A percentile compares a stretch with the other conserved stretches of the same genome.
phyloP scores from a whole-genome alignment of 768 basidiomycete species.

The Trametes cingulata region DNA sequence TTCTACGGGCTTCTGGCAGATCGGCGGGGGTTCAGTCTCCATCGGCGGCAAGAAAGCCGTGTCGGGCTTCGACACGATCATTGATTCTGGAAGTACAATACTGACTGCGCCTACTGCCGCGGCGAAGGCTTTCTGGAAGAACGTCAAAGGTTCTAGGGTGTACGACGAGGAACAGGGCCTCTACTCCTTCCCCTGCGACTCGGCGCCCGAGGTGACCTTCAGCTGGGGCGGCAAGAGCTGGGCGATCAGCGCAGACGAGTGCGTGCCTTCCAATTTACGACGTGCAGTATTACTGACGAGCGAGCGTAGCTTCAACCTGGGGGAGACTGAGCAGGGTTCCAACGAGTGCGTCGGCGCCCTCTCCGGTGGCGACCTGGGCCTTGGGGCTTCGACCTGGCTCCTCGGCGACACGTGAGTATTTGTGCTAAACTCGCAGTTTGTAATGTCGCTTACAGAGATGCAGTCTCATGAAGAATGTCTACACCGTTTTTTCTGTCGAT shows the following conservation, averaged over 20 bases:
- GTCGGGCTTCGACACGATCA: slow-evolving; percentile 23
- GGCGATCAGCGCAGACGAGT: slow-evolving; percentile 14
- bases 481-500: slow-evolving; percentile 15
- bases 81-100: slow-evolving; percentile 33
- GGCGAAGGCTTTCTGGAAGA: slow-evolving; percentile 29
- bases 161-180: slow-evolving; percentile 9
- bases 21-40: slow-evolving; percentile 27
- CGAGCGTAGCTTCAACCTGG: slow-evolving; percentile 18
- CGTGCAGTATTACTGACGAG: no score
- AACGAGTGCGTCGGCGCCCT: slow-evolving; percentile 18
- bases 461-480: slow-evolving; percentile 13
- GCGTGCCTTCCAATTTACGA: background rate
- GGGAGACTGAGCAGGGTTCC: slow-evolving; percentile 1
- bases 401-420: slow-evolving; percentile 19
- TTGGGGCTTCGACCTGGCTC: slow-evolving; percentile 20
- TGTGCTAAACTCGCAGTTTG: no score
- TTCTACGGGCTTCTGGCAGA: slow-evolving; percentile 30
- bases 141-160: slow-evolving; percentile 29
- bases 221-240: slow-evolving; percentile 24
- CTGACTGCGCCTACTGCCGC: slow-evolving; percentile 25
- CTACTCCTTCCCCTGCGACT: slow-evolving; percentile 21
- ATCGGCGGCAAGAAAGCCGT: slow-evolving; percentile 23
- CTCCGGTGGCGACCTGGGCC: slow-evolving; percentile 18
- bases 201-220: slow-evolving; percentile 18
- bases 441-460: no score